Percentiles rank a stretch among this genome's conserved stretches.
These are phyloP conservation scores for Rubroboletus pulcherrimus DNA, from an alignment of 768 basidiomycete species.

Conservation along the genomic window DNA sequence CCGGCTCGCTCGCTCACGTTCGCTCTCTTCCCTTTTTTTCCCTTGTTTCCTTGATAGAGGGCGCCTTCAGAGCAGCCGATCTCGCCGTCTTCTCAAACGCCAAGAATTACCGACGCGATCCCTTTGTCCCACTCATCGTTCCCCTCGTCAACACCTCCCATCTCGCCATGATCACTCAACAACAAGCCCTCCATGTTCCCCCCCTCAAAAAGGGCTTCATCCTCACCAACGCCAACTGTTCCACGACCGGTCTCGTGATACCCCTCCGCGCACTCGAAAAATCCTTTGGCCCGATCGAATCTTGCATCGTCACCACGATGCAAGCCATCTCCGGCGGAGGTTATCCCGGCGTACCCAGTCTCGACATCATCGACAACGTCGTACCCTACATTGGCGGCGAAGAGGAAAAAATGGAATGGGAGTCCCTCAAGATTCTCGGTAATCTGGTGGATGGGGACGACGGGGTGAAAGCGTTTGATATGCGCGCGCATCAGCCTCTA, in stretches of 20 bases:
- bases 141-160: slow-evolving; percentile 92
- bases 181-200: slow-evolving; percentile 64
- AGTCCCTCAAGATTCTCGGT: slow-evolving; percentile 94
- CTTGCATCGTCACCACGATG: slow-evolving; percentile 89
- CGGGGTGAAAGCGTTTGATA: slow-evolving; percentile 68
- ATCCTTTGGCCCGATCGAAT: slow-evolving; percentile 91
- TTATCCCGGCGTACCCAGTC: slow-evolving; percentile 87
- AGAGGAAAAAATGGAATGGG: slow-evolving; percentile 99
- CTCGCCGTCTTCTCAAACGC: slow-evolving; percentile 94
- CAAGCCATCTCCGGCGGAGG: slow-evolving; percentile 97
- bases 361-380: slow-evolving; percentile 95
- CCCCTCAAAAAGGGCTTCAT: slow-evolving; percentile 85
- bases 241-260: slow-evolving; percentile 89
- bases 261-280: slow-evolving; percentile 89
- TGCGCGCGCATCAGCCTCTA: slow-evolving; percentile 78
- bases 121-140: slow-evolving; percentile 90
- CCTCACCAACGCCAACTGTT: slow-evolving; percentile 98
- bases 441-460: slow-evolving; percentile 59
- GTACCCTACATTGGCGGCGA: slow-evolving; percentile 93
- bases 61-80: slow-evolving; percentile 80
- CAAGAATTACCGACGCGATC: slow-evolving; percentile 94
- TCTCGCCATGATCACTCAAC: slow-evolving; percentile 78
- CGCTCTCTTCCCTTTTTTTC: background rate
- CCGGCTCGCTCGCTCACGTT: background rate
- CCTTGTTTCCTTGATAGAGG: slow-evolving; percentile 46